Conservation (phyloP, 2,329 filamentous ascomycete genomes). For the Fusarium caatingaense region DNA sequence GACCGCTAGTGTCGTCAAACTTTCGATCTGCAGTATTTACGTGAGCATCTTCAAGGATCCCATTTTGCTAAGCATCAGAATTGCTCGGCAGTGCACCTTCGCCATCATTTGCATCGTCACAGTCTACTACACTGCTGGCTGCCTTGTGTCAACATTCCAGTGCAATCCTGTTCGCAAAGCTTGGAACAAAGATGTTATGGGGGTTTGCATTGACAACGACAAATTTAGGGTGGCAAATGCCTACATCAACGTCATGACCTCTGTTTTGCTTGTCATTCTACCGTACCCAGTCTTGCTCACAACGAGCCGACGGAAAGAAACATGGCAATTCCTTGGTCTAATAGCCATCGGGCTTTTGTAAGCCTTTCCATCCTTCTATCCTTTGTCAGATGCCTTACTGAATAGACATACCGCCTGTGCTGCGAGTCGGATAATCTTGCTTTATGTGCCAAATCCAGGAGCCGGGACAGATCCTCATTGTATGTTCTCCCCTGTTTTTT, state of each 20-base stretch:
- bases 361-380: not conserved
- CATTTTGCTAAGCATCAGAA: not conserved
- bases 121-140: not conserved
- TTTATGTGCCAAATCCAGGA: not conserved
- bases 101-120: not conserved
- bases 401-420: constrained; percentile 1
- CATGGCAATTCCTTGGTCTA: constrained; percentile 1
- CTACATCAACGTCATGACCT: constrained; percentile 3
- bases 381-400: not conserved
- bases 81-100: constrained; percentile 1
- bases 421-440: not conserved
- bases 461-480: constrained; percentile 6
- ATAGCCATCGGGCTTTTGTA: not conserved
- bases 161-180: not conserved
- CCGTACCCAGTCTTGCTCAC: not conserved
- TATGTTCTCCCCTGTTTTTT: fast-evolving
- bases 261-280: not conserved
- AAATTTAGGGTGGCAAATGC: not conserved
- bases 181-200: not conserved
- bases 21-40: constrained; percentile 1
- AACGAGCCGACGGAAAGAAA: not conserved
- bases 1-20: not conserved
- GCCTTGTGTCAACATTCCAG: not conserved
- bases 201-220: not conserved
- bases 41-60: constrained; percentile 7